Evolutionary conservation across 2,329 filamentous ascomycete species (phyloP).

Genomic region (Curvularia verruculosa): DNA sequence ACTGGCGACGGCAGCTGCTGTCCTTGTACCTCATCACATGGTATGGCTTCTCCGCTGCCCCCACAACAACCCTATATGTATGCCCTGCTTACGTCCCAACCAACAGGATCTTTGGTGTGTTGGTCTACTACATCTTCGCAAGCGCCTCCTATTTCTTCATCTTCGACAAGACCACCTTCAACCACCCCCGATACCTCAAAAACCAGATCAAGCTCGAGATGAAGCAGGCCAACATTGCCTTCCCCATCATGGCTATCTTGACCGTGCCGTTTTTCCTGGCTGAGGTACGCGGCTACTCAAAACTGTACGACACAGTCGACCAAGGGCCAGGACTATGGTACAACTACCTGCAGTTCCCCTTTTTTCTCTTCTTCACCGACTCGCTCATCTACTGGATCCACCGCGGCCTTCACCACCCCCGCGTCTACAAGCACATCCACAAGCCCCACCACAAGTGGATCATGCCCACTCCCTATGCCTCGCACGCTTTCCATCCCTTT

Average conservation of each 20-base stretch:
- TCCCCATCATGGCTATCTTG: slow-evolving; percentile 82
- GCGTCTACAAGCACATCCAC: slow-evolving; percentile 85
- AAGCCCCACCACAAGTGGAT: slow-evolving; percentile 99
- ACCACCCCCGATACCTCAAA: slow-evolving; percentile 93
- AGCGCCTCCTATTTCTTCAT: slow-evolving; percentile 84
- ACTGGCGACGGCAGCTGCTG: slow-evolving; percentile 73
- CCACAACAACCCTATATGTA: not conserved
- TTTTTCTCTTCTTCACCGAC: slow-evolving; percentile 89
- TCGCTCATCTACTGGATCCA: slow-evolving; percentile 92
- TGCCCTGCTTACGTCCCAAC: slow-evolving; percentile 15
- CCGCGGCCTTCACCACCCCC: slow-evolving; percentile 79
- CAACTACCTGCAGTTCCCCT: slow-evolving; percentile 80
- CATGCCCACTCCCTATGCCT: slow-evolving; percentile 93
- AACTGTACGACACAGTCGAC: slow-evolving; percentile 80
- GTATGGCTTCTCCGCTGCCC: slow-evolving; percentile 55
- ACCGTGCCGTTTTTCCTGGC: slow-evolving; percentile 81
- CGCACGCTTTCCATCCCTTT: slow-evolving; percentile 91
- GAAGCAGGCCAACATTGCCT: slow-evolving; percentile 72
- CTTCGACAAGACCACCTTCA: slow-evolving; percentile 87
- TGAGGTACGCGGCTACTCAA: slow-evolving; percentile 83
- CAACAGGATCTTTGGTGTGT: slow-evolving; percentile 80
- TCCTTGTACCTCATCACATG: slow-evolving; percentile 86
- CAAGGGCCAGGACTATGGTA: slow-evolving; percentile 81
- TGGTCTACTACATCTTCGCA: slow-evolving; percentile 85
- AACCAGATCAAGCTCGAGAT: slow-evolving; percentile 91